These are phyloP conservation scores for Kuraishia floccosa DNA, from an alignment of 805 yeast species.

Conservation along the genomic window DNA sequence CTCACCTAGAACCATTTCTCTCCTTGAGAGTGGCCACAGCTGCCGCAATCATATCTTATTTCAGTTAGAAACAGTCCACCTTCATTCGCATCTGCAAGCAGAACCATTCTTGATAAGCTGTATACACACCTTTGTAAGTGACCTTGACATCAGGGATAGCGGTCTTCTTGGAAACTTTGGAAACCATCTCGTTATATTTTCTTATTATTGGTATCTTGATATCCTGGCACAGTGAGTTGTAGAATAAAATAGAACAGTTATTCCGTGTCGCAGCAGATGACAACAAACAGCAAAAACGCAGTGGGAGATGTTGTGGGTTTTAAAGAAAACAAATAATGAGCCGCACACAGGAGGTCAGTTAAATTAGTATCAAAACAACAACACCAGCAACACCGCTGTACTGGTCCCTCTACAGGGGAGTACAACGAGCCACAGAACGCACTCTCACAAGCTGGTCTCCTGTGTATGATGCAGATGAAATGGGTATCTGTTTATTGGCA, in stretches of 20 bases:
- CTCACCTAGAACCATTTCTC: conserved; percentile 68
- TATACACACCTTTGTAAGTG: conserved; percentile 34
- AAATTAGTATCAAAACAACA: neutral
- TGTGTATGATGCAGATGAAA: too few species aligned
- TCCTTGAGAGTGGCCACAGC: conserved; percentile 66
- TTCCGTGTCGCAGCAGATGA: too few species aligned
- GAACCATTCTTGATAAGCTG: neutral
- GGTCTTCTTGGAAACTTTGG: conserved; percentile 14
- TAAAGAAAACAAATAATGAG: too few species aligned
- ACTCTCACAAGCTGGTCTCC: too few species aligned
- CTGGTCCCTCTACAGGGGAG: neutral
- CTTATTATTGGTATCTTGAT: neutral
- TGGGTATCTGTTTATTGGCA: too few species aligned
- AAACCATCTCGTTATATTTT: conserved; percentile 20
- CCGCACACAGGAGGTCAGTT: neutral
- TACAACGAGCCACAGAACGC: too few species aligned
- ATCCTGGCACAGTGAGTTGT: too few species aligned
- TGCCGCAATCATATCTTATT: conserved; percentile 47
- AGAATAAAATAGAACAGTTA: too few species aligned
- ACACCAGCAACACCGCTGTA: neutral
- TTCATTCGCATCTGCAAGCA: neutral
- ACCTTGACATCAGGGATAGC: conserved; percentile 20
- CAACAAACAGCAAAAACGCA: too few species aligned
- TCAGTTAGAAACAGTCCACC: neutral
- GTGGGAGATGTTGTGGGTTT: too few species aligned